Evolutionary conservation across 2,329 filamentous ascomycete genomes (phyloP).

Genomic region (Phyllosticta capitalensis): DNA sequence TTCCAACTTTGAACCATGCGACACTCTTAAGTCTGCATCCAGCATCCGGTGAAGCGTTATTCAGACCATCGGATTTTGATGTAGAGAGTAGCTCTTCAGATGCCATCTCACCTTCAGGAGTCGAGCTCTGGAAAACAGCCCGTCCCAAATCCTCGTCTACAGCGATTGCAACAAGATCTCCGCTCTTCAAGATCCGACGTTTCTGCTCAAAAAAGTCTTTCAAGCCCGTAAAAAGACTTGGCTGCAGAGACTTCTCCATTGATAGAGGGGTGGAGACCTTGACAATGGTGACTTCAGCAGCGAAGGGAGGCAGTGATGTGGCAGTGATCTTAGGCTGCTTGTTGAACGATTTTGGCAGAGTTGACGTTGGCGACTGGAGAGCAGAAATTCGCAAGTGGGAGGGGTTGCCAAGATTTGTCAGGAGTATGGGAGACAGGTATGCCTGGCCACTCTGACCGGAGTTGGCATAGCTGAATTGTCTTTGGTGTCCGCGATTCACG

Average conservation of each 20-base stretch:
- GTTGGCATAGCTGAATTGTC: constrained; percentile 39
- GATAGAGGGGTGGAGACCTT: constrained; percentile 85
- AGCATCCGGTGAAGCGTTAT: constrained; percentile 8
- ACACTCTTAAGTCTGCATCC: constrained; percentile 38
- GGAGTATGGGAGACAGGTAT: constrained; percentile 75
- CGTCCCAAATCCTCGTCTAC: constrained; percentile 79
- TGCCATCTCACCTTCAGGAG: constrained; percentile 60
- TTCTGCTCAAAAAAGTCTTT: constrained; percentile 83
- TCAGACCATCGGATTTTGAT: constrained; percentile 26
- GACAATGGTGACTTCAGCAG: constrained; percentile 73
- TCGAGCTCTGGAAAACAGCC: constrained; percentile 63
- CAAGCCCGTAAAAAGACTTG: constrained; percentile 73
- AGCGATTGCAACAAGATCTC: constrained; percentile 80
- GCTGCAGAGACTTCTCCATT: constrained; percentile 75
- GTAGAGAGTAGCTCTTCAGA: constrained; percentile 45
- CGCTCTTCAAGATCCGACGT: constrained; percentile 71
- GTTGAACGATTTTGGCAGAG: constrained; percentile 29
- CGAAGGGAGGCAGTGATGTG: constrained; percentile 47
- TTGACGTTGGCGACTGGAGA: constrained; percentile 37
- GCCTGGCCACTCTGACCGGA: constrained; percentile 28
- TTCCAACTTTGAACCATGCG: constrained; percentile 87
- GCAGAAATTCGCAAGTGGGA: constrained; percentile 71
- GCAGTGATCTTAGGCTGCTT: constrained; percentile 36
- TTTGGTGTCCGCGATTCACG: constrained; percentile 36
- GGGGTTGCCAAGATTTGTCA: constrained; percentile 75